Percentiles rank a stretch among this genome's conserved stretches.
phyloP scores from a whole-genome alignment of 345 rosid genomes.

The Turnera subulata region DNA sequence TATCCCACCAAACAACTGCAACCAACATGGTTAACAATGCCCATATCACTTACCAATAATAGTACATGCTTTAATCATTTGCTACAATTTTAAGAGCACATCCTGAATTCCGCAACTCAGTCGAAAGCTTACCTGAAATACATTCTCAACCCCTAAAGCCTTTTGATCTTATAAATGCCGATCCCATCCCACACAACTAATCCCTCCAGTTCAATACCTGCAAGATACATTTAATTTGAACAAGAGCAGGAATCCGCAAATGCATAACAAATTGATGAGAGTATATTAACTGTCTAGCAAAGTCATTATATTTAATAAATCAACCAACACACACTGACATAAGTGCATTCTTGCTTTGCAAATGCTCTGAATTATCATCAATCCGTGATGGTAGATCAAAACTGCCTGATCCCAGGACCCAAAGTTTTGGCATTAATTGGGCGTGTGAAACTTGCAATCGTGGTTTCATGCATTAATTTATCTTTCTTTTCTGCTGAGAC shows the following conservation, averaged over 20 bases:
- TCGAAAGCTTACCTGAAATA: conserved; percentile 60
- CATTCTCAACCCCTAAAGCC: conserved; percentile 84
- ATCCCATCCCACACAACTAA: conserved; percentile 98
- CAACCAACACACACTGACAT: conserved; percentile 54
- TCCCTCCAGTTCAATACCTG: conserved; percentile 99
- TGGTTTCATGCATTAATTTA: conserved; percentile 88
- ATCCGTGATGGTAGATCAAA: conserved; percentile 82
- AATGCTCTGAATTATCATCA: conserved; percentile 57
- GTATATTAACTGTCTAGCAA: neutral
- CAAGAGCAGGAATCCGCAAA: neutral
- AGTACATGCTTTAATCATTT: neutral
- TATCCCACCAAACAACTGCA: conserved; percentile 93
- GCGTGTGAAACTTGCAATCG: conserved; percentile 69
- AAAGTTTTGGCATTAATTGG: conserved; percentile 69
- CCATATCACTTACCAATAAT: too few species aligned
- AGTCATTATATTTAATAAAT: conserved; percentile 6
- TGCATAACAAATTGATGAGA: conserved; percentile 1
- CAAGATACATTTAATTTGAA: neutral
- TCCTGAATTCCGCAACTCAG: too few species aligned
- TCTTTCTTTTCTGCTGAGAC: too few species aligned
- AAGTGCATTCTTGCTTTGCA: conserved; percentile 69
- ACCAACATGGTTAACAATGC: too few species aligned
- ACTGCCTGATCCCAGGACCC: conserved; percentile 86
- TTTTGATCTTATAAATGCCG: conserved; percentile 84
- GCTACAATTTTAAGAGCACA: too few species aligned